Evolutionary conservation across 2,329 filamentous ascomycete species (phyloP), one percentile per base, ranked within the genome.

Genomic region (Arthrocladium fulminans): DNA sequence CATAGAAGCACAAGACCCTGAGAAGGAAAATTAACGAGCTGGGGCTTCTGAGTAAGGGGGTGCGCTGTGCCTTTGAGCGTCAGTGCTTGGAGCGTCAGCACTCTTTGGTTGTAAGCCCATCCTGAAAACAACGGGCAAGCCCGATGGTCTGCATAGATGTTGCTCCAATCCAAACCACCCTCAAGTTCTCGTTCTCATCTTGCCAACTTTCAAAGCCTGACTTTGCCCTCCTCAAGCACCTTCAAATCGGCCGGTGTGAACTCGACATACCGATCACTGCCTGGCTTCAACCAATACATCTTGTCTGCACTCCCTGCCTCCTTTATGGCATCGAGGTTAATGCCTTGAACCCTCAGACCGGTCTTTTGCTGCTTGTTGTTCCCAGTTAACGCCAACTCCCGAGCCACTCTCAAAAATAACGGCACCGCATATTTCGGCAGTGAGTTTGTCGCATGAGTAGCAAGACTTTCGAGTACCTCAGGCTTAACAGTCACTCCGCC

Each of bases 351-450:
- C n/a, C 86, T 73, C 54, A 94, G 63, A 0, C 71, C 66, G 54
- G 84, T 79, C 66, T 95, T 95, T 67, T 89, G 84, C 69, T 94
- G 86, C 73, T 95, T 95, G 60, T 88, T 85, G 41, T 88, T 95
- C 0, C 88, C 87, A 3, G 88, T 94, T 1, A 79, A 74, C 59
- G 84, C 79, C 55, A 79, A 74, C 22, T 76, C 73, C 22, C 68
- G 71, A 6, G 82, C 75, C 4, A 88, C 66, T 10, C 88, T 74
- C 41, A 95, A 63, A 66, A 94, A 95, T 1, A 92, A 58, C 0
- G 88, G 88, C 3, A 82, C 75, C 0, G 88, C 87, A 59, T 85
- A 94, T 42, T 73, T 75, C 0, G 88, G 88, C 22, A 94, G 69
- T 54, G 71, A 77, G 27, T 84, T 64, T 1, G 77, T 51, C 7